phyloP scores from a whole-genome alignment of 495 filamentous ascomycete species.

The Achaetomiella virescens region DNA sequence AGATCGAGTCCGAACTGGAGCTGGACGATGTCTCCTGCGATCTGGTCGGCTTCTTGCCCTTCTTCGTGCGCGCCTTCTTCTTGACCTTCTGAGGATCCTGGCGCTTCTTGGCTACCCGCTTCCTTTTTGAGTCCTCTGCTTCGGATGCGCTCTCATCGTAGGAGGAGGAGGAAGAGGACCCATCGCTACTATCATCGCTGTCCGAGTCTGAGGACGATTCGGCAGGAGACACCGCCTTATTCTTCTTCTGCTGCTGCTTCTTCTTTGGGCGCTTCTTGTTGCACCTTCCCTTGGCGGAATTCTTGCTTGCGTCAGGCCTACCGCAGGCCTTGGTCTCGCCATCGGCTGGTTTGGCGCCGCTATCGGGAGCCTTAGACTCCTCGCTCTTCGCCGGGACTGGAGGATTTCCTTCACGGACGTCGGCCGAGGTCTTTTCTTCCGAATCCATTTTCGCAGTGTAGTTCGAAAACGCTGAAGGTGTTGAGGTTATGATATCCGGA shows the following conservation, averaged over 20 bases:
- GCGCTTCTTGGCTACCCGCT: conserved; percentile 39
- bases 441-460: conserved; percentile 15
- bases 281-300: conserved; percentile 29
- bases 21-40: conserved; percentile 14
- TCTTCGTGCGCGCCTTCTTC: conserved; percentile 32
- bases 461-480: neutral
- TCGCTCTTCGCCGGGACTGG: conserved; percentile 17
- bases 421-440: conserved; percentile 16
- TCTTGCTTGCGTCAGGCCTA: conserved; percentile 29
- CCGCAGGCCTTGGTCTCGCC: conserved; percentile 22
- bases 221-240: conserved; percentile 23
- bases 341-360: conserved; percentile 12
- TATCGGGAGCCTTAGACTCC: conserved; percentile 24
- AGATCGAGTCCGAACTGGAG: conserved; percentile 35
- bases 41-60: conserved; percentile 20
- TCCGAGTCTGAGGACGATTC: conserved; percentile 28
- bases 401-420: conserved; percentile 22
- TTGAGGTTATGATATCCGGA: neutral
- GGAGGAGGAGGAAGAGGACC: conserved; percentile 28
- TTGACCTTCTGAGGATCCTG: conserved; percentile 32
- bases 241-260: conserved; percentile 37
- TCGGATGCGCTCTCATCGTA: conserved; percentile 25
- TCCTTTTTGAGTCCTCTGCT: conserved; percentile 33
- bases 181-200: conserved; percentile 25
- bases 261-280: conserved; percentile 36